Evolutionary conservation across 495 filamentous ascomycete species (phyloP).

Genomic region (Daldinia vernicosa): DNA sequence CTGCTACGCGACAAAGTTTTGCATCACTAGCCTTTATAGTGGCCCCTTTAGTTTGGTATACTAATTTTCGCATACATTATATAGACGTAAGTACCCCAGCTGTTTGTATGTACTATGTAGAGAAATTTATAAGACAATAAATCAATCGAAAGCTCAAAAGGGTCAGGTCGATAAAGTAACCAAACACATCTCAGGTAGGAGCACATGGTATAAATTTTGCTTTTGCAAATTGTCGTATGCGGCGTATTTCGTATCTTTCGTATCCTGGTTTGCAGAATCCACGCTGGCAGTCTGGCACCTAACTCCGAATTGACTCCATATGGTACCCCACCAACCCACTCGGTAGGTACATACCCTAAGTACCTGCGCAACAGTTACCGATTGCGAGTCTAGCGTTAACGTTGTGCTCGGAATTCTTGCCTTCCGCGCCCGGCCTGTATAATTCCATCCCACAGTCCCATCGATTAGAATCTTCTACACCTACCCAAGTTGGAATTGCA

Average conservation of each 20-base stretch:
- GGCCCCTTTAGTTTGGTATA: not conserved
- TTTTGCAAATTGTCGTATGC: not conserved
- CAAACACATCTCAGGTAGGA: not conserved
- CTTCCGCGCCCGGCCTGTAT: slow-evolving; percentile 25
- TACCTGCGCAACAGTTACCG: not conserved
- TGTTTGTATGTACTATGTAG: not conserved
- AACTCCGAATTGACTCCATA: not conserved
- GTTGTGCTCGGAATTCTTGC: slow-evolving; percentile 26
- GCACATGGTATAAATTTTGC: not conserved
- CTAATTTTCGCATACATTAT: not conserved
- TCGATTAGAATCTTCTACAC: slow-evolving; percentile 3
- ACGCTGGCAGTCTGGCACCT: not conserved
- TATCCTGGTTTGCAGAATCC: not conserved
- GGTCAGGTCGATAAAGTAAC: not conserved
- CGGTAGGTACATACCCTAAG: not conserved
- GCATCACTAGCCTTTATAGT: not conserved
- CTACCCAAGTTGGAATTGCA: slow-evolving; percentile 16
- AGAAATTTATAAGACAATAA: not conserved
- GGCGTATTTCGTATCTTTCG: not conserved
- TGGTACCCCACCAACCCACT: not conserved
- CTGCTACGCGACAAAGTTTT: not conserved
- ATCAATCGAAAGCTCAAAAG: not conserved
- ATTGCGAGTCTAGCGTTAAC: slow-evolving; percentile 19
- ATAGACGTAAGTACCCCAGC: not conserved
- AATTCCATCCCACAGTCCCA: slow-evolving; percentile 13